Percentiles rank a stretch among this genome's conserved stretches.
These are phyloP conservation scores for Arabidopsis thaliana DNA, from an alignment of 345 rosid species.

Conservation along the genomic window DNA sequence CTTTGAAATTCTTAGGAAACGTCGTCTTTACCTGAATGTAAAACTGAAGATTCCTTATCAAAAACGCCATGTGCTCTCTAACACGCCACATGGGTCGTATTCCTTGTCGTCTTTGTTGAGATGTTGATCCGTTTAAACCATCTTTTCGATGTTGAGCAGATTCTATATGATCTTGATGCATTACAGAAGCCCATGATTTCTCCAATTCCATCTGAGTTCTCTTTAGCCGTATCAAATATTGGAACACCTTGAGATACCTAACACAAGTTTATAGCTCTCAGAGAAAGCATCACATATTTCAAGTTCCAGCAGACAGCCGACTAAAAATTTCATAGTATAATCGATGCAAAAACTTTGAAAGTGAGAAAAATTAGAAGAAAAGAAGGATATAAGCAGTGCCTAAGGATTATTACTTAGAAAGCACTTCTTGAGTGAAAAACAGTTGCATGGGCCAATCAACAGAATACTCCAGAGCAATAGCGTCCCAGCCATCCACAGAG, in stretches of 20 bases:
- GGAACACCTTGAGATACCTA: slow-evolving; percentile 90
- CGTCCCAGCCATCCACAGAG: slow-evolving; percentile 91
- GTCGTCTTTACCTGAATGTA: slow-evolving; percentile 75
- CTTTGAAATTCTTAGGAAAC: slow-evolving; percentile 14
- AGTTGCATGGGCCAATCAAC: slow-evolving; percentile 96
- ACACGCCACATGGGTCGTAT: slow-evolving; percentile 93
- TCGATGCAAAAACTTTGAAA: slow-evolving; percentile 9
- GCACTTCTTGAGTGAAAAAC: slow-evolving; percentile 93
- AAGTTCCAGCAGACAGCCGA: slow-evolving; percentile 26
- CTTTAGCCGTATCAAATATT: slow-evolving; percentile 84
- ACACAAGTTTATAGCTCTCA: slow-evolving; percentile 37
- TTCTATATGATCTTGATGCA: slow-evolving; percentile 93
- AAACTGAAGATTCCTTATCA: slow-evolving; percentile 95
- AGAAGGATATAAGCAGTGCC: slow-evolving; percentile 5
- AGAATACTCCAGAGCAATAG: slow-evolving; percentile 87
- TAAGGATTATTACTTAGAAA: slow-evolving; percentile 72
- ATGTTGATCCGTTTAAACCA: slow-evolving; percentile 53
- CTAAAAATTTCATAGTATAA: slow-evolving; percentile 17
- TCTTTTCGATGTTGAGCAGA: slow-evolving; percentile 73
- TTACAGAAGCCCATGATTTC: slow-evolving; percentile 98
- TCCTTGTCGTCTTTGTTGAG: slow-evolving; percentile 77
- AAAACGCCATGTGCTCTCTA: slow-evolving; percentile 98
- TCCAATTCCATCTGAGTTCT: slow-evolving; percentile 98
- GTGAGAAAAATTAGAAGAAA: neutral
- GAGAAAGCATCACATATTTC: slow-evolving; percentile 9